Percentiles rank a stretch among this genome's conserved stretches.
These are phyloP conservation scores for Sarocladium strictum DNA, from an alignment of 2,329 filamentous ascomycete genomes.

Conservation along the genomic window DNA sequence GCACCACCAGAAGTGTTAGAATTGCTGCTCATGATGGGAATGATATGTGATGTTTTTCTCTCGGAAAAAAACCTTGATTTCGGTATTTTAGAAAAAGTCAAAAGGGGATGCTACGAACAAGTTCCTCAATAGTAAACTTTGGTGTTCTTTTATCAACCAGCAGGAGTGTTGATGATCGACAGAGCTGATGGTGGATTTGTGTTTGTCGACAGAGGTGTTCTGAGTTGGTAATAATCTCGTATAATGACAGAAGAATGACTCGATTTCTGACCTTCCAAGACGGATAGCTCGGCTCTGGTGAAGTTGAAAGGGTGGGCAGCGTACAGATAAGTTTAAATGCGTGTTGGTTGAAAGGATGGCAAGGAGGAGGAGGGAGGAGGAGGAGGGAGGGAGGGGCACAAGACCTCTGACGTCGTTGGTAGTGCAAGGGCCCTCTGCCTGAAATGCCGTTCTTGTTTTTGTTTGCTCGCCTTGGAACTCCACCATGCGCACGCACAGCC, in stretches of 20 bases:
- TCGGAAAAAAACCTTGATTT: too few species aligned
- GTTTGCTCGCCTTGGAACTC: not conserved
- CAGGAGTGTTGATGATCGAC: too few species aligned
- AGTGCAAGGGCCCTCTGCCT: not conserved
- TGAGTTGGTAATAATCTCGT: too few species aligned
- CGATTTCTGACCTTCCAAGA: conserved; percentile 5
- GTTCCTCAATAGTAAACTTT: too few species aligned
- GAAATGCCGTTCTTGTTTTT: too few species aligned
- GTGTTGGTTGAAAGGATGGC: not conserved
- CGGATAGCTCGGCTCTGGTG: not conserved
- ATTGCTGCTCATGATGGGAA: not conserved
- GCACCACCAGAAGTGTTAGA: not conserved
- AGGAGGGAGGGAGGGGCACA: not conserved
- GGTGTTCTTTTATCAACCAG: too few species aligned
- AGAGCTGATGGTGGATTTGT: not conserved
- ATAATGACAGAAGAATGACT: conserved; percentile 2
- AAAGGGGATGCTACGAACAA: too few species aligned
- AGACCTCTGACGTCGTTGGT: conserved; percentile 2
- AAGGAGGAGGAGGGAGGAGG: not conserved
- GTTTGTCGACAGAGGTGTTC: too few species aligned
- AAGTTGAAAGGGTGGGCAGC: not conserved
- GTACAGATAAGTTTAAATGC: not conserved
- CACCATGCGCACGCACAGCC: not conserved
- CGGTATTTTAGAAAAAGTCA: too few species aligned
- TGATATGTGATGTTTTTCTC: too few species aligned